Base-by-base conservation (phyloP, 176 grass and related monocot genomes). In the Zizania latifolia region DNA sequence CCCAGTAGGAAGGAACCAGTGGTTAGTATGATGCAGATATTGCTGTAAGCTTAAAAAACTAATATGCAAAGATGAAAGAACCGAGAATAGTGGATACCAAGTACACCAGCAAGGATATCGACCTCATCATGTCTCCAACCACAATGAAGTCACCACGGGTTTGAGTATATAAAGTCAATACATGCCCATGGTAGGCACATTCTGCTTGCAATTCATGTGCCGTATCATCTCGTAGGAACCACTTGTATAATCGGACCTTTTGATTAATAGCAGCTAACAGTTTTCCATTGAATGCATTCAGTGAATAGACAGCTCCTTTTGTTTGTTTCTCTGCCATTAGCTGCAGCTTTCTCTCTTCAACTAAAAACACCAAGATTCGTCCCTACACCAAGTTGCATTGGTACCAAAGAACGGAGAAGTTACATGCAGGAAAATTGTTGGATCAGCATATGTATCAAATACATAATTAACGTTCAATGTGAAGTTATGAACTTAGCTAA, bases 231-330 rank as follows among this genome's bases (percentile, higher is more conserved):
- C 78, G 80, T 23, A 64, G 69, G 55, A 76, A 56, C 86, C 86
- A 92, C 77, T 89, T 81, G 38, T 88, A 92, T 40, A 89, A 74
- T 37, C 62, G 70, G 62, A 92, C 86, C 63, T 92, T 88, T 64
- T 86, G 90, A 75, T 92, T 92, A 29, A 88, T 83, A 19, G 82
- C 86, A 35, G 86, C 86, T 17, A 92, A 71, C 68, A 92, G 68
- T 68, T 88, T 92, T n/a, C 90, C 86, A 48, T 86, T 92, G 74
- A 88, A 88, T 56, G 89, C 67, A 62, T 88, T 88, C 31, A 92
- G 82, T n/a, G 78, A 88, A 82, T 90, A 86, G 32, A 88, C 85
- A n/a, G 85, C 82, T 37, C 89, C 85, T 70, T 92, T 92, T 2
- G 85, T 92, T 86, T 88, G 82, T 34, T 92, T 92, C 60, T 88